Percentiles rank a stretch among this genome's conserved stretches.
Evolutionary conservation across 2,329 filamentous ascomycete genomes (phyloP).

Genomic region (Clathrospora elynae): DNA sequence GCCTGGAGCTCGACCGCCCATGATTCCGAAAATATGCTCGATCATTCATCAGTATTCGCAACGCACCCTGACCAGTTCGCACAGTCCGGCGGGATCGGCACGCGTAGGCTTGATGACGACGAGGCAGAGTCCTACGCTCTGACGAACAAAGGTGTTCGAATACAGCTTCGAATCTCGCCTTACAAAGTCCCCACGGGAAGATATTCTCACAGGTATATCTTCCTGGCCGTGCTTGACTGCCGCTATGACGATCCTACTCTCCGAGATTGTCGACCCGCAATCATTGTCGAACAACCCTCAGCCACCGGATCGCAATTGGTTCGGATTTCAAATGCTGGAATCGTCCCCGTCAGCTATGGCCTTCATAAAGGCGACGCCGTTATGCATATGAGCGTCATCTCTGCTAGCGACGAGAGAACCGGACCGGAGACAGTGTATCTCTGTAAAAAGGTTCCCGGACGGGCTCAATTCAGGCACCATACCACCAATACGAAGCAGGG

Average conservation of each 20-base stretch:
- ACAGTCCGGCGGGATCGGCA: background rate
- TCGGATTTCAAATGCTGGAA: background rate
- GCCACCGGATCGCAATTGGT: background rate
- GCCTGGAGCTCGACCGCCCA: conserved; percentile 1
- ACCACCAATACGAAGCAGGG: too few species aligned
- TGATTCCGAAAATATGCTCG: too few species aligned
- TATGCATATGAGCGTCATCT: too few species aligned
- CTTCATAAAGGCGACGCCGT: too few species aligned
- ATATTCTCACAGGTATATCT: background rate
- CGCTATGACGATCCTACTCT: background rate
- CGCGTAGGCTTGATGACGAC: background rate
- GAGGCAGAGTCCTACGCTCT: background rate
- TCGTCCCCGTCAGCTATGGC: too few species aligned
- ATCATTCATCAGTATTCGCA: conserved; percentile 4
- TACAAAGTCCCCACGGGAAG: too few species aligned
- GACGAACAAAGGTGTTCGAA: conserved; percentile 10
- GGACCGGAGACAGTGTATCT: conserved; percentile 1
- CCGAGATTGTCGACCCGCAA: background rate
- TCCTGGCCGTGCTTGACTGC: conserved; percentile 1
- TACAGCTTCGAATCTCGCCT: background rate
- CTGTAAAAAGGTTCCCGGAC: background rate
- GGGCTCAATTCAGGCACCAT: too few species aligned
- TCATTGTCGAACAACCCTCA: background rate
- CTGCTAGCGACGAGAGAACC: too few species aligned
- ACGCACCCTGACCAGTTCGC: conserved; percentile 1